phyloP scores from a whole-genome alignment of 441 rosid species.

The Pelargonium citronellum region DNA sequence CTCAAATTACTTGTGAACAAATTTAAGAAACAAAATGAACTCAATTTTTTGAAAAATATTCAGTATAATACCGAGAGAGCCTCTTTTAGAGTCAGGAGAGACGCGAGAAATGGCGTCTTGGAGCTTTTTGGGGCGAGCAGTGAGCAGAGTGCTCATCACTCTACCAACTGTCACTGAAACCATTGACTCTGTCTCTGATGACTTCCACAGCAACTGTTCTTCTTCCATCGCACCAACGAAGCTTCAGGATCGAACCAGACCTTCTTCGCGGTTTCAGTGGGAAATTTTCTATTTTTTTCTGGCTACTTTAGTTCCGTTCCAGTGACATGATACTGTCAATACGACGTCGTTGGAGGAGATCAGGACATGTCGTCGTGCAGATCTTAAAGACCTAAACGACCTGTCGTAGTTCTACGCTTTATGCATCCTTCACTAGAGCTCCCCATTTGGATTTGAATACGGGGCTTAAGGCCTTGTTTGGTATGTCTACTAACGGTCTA shows the following conservation, averaged over 20 bases:
- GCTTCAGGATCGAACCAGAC: slow-evolving; percentile 4
- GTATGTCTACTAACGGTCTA: too few relatives aligned
- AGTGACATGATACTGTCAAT: not conserved
- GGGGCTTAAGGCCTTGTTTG: too few relatives aligned
- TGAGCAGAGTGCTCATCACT: slow-evolving; percentile 54
- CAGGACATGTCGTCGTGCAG: too few relatives aligned
- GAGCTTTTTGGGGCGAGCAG: slow-evolving; percentile 66
- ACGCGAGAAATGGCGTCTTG: slow-evolving; percentile 46
- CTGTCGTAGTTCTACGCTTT: too few relatives aligned
- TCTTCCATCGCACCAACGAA: not conserved
- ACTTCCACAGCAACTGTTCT: slow-evolving; percentile 39
- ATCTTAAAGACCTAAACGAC: too few relatives aligned
- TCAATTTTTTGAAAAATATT: not conserved
- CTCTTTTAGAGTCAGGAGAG: slow-evolving; percentile 34
- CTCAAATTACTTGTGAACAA: not conserved
- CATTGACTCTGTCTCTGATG: slow-evolving; percentile 48
- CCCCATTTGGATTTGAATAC: too few relatives aligned
- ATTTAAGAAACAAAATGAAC: slow-evolving; percentile 4
- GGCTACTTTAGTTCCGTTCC: not conserved
- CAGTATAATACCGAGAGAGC: slow-evolving; percentile 38
- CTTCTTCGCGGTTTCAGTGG: slow-evolving; percentile 4
- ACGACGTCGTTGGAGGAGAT: not conserved
- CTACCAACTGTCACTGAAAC: slow-evolving; percentile 58
- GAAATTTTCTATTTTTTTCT: not conserved
- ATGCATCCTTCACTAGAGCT: too few relatives aligned